Evolutionary conservation across 2,329 filamentous ascomycete genomes (phyloP).

Genomic region (Colletotrichum horii): DNA sequence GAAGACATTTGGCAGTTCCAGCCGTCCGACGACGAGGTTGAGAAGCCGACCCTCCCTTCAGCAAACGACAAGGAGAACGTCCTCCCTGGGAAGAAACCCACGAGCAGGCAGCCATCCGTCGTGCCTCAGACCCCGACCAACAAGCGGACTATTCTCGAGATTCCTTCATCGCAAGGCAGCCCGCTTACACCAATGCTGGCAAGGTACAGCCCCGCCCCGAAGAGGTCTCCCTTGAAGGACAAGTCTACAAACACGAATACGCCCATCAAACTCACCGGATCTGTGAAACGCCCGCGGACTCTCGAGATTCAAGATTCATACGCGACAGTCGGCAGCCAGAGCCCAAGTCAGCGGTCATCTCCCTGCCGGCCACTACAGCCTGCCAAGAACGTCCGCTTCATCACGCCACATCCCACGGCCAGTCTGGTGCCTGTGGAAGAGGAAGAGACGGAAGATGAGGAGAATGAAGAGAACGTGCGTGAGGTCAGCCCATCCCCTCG

Average conservation of each 20-base stretch:
- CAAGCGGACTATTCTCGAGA: slow-evolving; percentile 38
- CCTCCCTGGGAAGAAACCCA: slow-evolving; percentile 23
- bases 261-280: slow-evolving; percentile 3
- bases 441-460: slow-evolving; percentile 6
- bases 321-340: slow-evolving; percentile 31
- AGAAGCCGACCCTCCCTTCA: slow-evolving; percentile 37
- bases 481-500: slow-evolving; percentile 11
- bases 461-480: neutral
- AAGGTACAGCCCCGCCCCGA: slow-evolving; percentile 38
- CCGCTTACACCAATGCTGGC: slow-evolving; percentile 45
- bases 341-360: slow-evolving; percentile 8
- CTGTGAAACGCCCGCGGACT: slow-evolving; percentile 30
- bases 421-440: slow-evolving; percentile 6
- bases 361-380: slow-evolving; percentile 27
- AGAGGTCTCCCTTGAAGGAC: slow-evolving; percentile 43
- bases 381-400: slow-evolving; percentile 17
- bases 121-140: slow-evolving; percentile 47
- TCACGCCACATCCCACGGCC: slow-evolving; percentile 20
- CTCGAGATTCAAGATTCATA: slow-evolving; percentile 53
- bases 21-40: slow-evolving; percentile 44
- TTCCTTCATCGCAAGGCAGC: slow-evolving; percentile 51
- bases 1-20: slow-evolving; percentile 29
- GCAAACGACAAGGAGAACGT: slow-evolving; percentile 38
- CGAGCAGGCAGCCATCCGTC: slow-evolving; percentile 33
- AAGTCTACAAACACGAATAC: slow-evolving; percentile 31